phyloP scores from a whole-genome alignment of 331 rosid species.

The Pyrus hybrid region DNA sequence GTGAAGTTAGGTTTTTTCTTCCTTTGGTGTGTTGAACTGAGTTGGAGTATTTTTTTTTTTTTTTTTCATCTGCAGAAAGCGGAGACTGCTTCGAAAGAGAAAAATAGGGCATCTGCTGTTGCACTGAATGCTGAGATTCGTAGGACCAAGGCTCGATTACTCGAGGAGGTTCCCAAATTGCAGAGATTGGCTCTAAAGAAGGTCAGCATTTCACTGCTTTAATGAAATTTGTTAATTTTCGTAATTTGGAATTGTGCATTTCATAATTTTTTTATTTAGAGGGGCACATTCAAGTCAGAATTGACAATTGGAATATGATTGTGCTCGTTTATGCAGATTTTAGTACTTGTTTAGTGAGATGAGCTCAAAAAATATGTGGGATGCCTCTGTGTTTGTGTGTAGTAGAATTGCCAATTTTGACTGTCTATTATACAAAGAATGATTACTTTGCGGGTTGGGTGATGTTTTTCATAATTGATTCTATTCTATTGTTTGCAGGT shows the following conservation, averaged over 20 bases:
- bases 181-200: conserved; percentile 84
- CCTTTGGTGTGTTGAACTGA: neutral
- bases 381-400: neutral
- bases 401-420: neutral
- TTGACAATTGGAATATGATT: neutral
- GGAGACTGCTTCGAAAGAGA: conserved; percentile 78
- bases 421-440: neutral
- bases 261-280: neutral
- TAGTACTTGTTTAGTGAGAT: neutral
- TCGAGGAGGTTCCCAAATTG: conserved; percentile 94
- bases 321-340: neutral
- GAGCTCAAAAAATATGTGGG: neutral
- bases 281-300: neutral
- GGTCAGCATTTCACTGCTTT: conserved; percentile 28
- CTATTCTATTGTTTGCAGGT: conserved; percentile 43
- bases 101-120: conserved; percentile 76
- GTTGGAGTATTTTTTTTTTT: neutral
- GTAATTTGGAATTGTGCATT: neutral
- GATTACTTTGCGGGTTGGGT: neutral
- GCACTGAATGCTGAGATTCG: conserved; percentile 98
- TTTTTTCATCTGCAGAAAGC: conserved; percentile 66
- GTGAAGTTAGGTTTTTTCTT: neutral
- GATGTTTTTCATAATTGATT: neutral
- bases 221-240: neutral
- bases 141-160: conserved; percentile 79